Base-by-base conservation (phyloP, 2,329 filamentous ascomycete genomes). In the Pseudogymnoascus sp. region DNA sequence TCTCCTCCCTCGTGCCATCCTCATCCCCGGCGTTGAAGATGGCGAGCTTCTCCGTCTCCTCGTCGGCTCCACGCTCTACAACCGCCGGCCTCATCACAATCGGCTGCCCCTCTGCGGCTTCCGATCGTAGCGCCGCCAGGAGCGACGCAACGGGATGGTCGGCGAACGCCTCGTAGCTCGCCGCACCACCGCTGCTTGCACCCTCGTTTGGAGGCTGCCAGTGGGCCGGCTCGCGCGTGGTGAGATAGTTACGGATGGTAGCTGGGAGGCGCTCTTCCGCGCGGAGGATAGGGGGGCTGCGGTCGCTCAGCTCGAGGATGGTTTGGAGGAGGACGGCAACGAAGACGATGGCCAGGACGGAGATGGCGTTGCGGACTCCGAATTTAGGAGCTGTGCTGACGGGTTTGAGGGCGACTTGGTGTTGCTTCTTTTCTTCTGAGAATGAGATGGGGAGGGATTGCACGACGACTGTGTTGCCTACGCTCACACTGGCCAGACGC, bases 401-500 rank as follows among this genome's bases (percentile, higher is more conserved):
- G n/a, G 62, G 23, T 18, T 59, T 61, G 21, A 31, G 12, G n/a
- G 37, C 31, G 14, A 66, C 21, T 23, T 26, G 16, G 63, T 66
- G 66, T 23, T 26, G 59, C 11, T 39, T 39, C 36, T 36, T 37
- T 12, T 61, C 59, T 23, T 23, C 7, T 16, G 42, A 37, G 59
- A 70, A 69, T 65, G 71, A 72, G 16, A 75, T 68, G 1, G 73
- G 73, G 14, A 75, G 57, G 5, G 71, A 74, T 47, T 75, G 71
- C 2, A 74, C 72, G 21, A 73, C 69, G 1, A 74, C 72, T 0
- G 72, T 75, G 34, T 73, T 73, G 61, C 68, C 69, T 1, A 75
- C 68, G 26, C 70, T 68, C 21, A 72, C 69, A 62, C 72, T 74
- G 16, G 73, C 73, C 16, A 75, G 64, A 54, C 73, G 73, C 14